A percentile compares a stretch with the other conserved stretches of the same genome.
phyloP scores from a whole-genome alignment of 2,329 filamentous ascomycete species.

The Rhexocercosporidium sp. region DNA sequence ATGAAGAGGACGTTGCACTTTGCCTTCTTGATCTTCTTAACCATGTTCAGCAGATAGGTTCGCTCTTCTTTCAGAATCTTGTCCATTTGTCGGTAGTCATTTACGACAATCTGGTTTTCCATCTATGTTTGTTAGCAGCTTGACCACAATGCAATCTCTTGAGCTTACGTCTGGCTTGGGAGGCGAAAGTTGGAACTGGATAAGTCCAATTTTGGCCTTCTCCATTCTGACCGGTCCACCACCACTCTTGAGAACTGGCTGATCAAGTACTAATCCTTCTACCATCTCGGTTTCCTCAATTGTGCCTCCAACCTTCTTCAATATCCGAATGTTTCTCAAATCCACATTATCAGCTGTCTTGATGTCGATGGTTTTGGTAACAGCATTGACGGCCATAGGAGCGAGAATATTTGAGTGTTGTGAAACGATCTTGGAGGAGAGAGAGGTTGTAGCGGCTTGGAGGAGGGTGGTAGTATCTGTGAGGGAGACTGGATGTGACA shows the following conservation, averaged over 20 bases:
- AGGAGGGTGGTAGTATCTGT: constrained; percentile 87
- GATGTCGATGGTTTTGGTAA: constrained; percentile 93
- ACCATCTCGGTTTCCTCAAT: constrained; percentile 99
- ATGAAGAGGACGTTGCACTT: constrained; percentile 99
- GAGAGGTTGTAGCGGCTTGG: constrained; percentile 94
- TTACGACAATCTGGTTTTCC: constrained; percentile 99
- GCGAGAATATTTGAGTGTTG: constrained; percentile 94
- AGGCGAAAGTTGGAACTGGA: constrained; percentile 98
- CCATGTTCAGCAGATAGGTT: constrained; percentile 96
- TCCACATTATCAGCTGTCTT: constrained; percentile 97
- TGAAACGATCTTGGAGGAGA: constrained; percentile 98
- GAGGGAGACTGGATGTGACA: constrained; percentile 92
- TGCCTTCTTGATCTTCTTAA: constrained; percentile 99
- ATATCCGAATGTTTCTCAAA: constrained; percentile 91
- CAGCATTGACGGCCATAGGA: constrained; percentile 97
- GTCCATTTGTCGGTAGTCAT: constrained; percentile 99
- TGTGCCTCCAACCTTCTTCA: constrained; percentile 97
- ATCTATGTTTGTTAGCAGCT: constrained; percentile 60
- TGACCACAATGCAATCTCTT: background rate
- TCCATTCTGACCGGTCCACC: constrained; percentile 92
- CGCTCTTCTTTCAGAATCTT: constrained; percentile 99
- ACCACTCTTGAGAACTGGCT: constrained; percentile 91
- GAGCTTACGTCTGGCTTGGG: constrained; percentile 87
- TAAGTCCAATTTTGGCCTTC: constrained; percentile 95
- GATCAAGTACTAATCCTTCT: constrained; percentile 90